Conservation (phyloP, 2,329 filamentous ascomycete genomes). For the Fonsecaea nubica region DNA sequence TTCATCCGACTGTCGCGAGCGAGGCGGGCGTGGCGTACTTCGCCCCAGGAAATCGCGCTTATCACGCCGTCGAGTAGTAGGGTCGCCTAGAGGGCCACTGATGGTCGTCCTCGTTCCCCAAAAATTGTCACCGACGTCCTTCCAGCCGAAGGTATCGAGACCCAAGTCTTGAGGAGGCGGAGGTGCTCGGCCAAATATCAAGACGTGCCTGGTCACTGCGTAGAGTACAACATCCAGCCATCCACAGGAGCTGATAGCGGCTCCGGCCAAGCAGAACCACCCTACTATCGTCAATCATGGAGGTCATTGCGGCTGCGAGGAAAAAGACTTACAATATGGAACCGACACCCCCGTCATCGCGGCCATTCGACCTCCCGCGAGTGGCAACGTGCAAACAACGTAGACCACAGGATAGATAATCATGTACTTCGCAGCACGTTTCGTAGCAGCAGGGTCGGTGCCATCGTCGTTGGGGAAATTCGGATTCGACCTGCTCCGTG, state of each 20-base stretch:
- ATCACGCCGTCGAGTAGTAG: conserved; percentile 15
- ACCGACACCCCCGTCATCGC: conserved; percentile 46
- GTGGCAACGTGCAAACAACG: conserved; percentile 67
- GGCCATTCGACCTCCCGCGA: conserved; percentile 58
- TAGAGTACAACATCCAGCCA: conserved; percentile 66
- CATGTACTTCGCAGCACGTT: conserved; percentile 56
- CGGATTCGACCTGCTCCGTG: conserved; percentile 9
- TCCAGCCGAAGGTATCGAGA: conserved; percentile 36
- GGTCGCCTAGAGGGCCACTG: conserved; percentile 28
- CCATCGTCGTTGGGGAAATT: conserved; percentile 46
- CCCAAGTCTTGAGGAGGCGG: conserved; percentile 34
- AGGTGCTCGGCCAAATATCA: conserved; percentile 60
- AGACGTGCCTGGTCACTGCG: conserved; percentile 62
- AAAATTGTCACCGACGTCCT: conserved; percentile 25
- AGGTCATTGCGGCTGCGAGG: conserved; percentile 41
- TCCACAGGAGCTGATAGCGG: conserved; percentile 65
- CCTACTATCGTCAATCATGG: conserved; percentile 8
- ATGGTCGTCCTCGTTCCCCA: conserved; percentile 34
- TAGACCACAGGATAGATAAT: conserved; percentile 60
- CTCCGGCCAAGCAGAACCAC: conserved; percentile 60
- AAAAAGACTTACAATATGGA: conserved; percentile 41
- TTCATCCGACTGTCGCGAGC: conserved; percentile 33
- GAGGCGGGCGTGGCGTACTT: conserved; percentile 14
- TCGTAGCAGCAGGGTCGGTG: conserved; percentile 46
- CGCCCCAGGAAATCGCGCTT: conserved; percentile 21